These are phyloP conservation scores for Eucalyptus caleyi DNA, from an alignment of 345 rosid species.

Conservation along the genomic window DNA sequence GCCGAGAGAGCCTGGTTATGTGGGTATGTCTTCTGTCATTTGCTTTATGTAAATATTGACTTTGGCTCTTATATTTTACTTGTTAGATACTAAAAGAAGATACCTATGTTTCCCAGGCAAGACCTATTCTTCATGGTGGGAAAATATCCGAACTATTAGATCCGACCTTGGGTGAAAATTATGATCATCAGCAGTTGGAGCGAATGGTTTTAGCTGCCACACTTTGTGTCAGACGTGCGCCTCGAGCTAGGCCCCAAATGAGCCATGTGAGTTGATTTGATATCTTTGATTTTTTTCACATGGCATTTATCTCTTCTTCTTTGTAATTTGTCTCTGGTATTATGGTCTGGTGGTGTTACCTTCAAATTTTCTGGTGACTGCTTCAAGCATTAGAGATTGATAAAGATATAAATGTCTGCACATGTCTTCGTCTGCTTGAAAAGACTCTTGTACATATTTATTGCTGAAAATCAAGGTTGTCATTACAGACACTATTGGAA, in stretches of 20 bases:
- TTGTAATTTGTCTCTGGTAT: background rate
- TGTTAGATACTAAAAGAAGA: background rate
- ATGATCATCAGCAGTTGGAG: slow-evolving; percentile 37
- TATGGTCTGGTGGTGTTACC: background rate
- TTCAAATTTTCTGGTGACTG: background rate
- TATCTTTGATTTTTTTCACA: background rate
- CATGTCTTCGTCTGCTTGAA: background rate
- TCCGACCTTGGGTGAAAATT: slow-evolving; percentile 24
- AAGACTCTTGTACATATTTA: background rate
- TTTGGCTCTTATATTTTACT: no score
- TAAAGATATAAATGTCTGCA: background rate
- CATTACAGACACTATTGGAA: background rate
- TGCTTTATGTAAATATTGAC: background rate
- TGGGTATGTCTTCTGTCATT: slow-evolving; percentile 53
- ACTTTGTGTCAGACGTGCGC: slow-evolving; percentile 64
- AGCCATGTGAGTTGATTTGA: slow-evolving; percentile 33
- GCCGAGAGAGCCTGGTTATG: slow-evolving; percentile 84
- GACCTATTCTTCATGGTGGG: slow-evolving; percentile 55
- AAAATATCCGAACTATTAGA: slow-evolving; percentile 55
- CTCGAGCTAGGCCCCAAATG: slow-evolving; percentile 71
- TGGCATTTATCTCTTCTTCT: background rate
- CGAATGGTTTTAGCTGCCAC: slow-evolving; percentile 82
- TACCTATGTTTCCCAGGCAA: slow-evolving; percentile 38
- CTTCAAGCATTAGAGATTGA: background rate
- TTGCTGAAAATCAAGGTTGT: background rate